A percentile compares a stretch with the other conserved stretches of the same genome.
These are phyloP conservation scores for Delitschia confertaspora DNA, from an alignment of 495 filamentous ascomycete species.

Conservation along the genomic window DNA sequence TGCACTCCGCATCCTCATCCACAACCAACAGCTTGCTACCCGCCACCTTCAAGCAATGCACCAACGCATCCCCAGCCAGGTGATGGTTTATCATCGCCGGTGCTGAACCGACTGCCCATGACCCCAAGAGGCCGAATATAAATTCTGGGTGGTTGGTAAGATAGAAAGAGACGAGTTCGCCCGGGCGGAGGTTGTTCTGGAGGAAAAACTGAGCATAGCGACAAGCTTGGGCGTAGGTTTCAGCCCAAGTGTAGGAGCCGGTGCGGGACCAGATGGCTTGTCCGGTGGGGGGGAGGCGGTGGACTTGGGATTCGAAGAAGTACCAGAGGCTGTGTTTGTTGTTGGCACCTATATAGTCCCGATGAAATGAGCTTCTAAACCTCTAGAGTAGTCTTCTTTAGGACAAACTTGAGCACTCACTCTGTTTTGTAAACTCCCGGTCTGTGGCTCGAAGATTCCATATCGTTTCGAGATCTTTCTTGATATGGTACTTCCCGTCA, in stretches of 20 bases:
- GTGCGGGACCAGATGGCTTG: slow-evolving; percentile 58
- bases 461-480: slow-evolving; percentile 47
- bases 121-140: slow-evolving; percentile 52
- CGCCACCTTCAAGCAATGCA: slow-evolving; percentile 60
- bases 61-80: slow-evolving; percentile 52
- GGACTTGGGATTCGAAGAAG: slow-evolving; percentile 50
- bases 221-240: slow-evolving; percentile 46
- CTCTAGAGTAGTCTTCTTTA: no score
- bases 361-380: no score
- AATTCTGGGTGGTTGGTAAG: slow-evolving; percentile 63
- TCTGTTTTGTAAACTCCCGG: slow-evolving; percentile 34
- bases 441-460: slow-evolving; percentile 30
- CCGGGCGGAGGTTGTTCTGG: slow-evolving; percentile 49
- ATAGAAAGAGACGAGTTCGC: slow-evolving; percentile 62
- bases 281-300: slow-evolving; percentile 40
- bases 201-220: slow-evolving; percentile 61
- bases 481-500: slow-evolving; percentile 59
- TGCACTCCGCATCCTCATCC: slow-evolving; percentile 51
- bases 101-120: slow-evolving; percentile 56
- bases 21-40: slow-evolving; percentile 53
- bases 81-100: slow-evolving; percentile 69
- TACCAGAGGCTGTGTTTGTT: slow-evolving; percentile 55
- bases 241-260: slow-evolving; percentile 53
- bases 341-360: slow-evolving; percentile 38
- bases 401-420: no score